Evolutionary conservation across 768 basidiomycete species (phyloP).

Genomic region (Auricularia auricula-judae): DNA sequence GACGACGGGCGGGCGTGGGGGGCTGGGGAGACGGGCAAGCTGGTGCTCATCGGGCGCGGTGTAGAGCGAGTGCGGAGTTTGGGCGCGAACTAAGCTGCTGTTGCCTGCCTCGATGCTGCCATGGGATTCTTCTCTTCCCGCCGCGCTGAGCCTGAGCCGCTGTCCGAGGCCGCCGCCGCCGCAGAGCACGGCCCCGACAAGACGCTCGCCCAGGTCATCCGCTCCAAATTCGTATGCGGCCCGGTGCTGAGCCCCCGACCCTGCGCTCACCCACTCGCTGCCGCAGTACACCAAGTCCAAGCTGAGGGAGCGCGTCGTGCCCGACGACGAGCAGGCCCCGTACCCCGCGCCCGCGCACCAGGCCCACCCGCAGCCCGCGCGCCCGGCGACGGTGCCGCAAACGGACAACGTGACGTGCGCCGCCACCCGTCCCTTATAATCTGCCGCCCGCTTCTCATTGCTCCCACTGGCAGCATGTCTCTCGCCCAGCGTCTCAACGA

Average conservation of each 20-base stretch:
- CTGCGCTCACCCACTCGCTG: not conserved
- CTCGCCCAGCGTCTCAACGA: constrained; percentile 76
- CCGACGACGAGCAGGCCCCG: not conserved
- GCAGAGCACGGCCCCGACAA: not conserved
- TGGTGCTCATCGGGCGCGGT: constrained; percentile 83
- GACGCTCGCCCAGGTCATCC: constrained; percentile 17
- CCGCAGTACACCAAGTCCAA: constrained; percentile 23
- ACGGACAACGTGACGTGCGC: constrained; percentile 25
- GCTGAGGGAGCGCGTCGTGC: constrained; percentile 18
- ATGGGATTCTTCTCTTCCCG: constrained; percentile 33
- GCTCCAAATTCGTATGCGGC: constrained; percentile 27
- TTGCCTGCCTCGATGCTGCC: not conserved
- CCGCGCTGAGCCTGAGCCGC: constrained; percentile 19
- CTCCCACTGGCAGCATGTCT: constrained; percentile 39
- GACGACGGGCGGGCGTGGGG: constrained; percentile 27
- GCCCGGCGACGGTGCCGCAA: constrained; percentile 7
- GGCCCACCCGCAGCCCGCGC: not conserved
- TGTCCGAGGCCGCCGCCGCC: not conserved
- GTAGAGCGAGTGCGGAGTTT: constrained; percentile 30
- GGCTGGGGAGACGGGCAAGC: constrained; percentile 53
- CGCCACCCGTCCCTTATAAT: constrained; percentile 1
- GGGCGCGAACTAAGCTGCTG: not conserved
- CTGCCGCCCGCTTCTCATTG: constrained; percentile 3
- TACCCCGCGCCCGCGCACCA: not conserved
- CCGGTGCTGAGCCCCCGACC: constrained; percentile 1